Percentiles rank a stretch among this genome's conserved stretches.
Conservation (phyloP, 2,329 filamentous ascomycete genomes). For the Truncatella angustata region DNA sequence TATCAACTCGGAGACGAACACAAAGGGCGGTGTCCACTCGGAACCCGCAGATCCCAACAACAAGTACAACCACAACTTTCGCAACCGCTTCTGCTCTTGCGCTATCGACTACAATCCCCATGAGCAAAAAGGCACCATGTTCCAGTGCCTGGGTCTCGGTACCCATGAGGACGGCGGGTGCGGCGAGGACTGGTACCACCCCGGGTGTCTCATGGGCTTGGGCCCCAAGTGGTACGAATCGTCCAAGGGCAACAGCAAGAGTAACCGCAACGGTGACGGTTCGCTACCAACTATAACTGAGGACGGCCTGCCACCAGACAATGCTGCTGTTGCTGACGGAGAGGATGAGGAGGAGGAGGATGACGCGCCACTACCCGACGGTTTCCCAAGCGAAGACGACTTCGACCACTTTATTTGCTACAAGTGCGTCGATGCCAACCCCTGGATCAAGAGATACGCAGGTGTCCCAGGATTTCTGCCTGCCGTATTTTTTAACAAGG, state of each 20-base stretch:
- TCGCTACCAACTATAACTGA: conserved; percentile 50
- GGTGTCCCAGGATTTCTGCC: conserved; percentile 76
- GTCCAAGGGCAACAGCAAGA: conserved; percentile 33
- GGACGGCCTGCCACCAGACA: conserved; percentile 28
- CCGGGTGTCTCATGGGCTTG: conserved; percentile 83
- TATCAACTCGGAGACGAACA: conserved; percentile 68
- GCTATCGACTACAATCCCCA: conserved; percentile 83
- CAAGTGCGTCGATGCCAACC: conserved; percentile 83
- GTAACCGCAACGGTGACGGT: conserved; percentile 17
- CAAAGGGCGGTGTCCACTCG: conserved; percentile 73
- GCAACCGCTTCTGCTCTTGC: conserved; percentile 89
- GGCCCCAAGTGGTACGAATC: conserved; percentile 69
- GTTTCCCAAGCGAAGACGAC: conserved; percentile 84
- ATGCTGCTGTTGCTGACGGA: conserved; percentile 15
- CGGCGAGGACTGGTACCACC: conserved; percentile 97
- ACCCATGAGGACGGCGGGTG: conserved; percentile 80
- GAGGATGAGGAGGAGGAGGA: conserved; percentile 48
- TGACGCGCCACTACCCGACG: conserved; percentile 70
- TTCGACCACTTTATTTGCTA: conserved; percentile 93
- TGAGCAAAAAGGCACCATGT: conserved; percentile 95
- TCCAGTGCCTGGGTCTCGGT: conserved; percentile 87
- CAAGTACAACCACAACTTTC: conserved; percentile 94
- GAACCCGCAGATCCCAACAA: conserved; percentile 73
- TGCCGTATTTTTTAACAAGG: conserved; percentile 56
- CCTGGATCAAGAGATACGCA: conserved; percentile 90